A percentile compares a stretch with the other conserved stretches of the same genome.
Conservation (phyloP, 495 filamentous ascomycete species). For the Cercophora scortea region DNA sequence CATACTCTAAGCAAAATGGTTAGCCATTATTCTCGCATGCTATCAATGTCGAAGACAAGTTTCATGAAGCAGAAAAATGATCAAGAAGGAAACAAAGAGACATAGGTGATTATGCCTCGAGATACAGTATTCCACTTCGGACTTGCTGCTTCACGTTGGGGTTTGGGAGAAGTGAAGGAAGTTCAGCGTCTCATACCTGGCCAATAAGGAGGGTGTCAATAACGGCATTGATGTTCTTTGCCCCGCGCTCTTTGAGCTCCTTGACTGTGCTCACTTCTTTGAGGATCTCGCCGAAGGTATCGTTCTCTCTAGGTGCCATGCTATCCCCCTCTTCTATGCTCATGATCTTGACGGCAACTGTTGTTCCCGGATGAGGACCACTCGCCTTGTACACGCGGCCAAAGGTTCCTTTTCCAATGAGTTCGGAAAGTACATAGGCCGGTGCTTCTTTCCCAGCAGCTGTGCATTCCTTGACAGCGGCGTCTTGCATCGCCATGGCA, state of each 20-base stretch:
- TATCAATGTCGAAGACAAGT: too few relatives aligned
- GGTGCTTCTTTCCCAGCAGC: slow-evolving; percentile 6
- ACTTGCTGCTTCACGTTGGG: too few relatives aligned
- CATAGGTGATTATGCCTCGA: too few relatives aligned
- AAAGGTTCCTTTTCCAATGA: slow-evolving; percentile 12
- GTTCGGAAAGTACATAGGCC: slow-evolving; percentile 8
- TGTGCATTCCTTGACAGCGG: slow-evolving; percentile 1
- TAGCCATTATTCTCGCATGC: too few relatives aligned
- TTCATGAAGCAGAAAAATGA: too few relatives aligned
- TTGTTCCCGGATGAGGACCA: slow-evolving; percentile 2
- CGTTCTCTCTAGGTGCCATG: slow-evolving; percentile 3
- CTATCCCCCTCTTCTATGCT: slow-evolving; percentile 12
- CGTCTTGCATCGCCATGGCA: neutral
- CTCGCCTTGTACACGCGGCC: slow-evolving; percentile 12
- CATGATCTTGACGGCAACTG: slow-evolving; percentile 14
- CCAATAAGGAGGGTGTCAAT: slow-evolving; percentile 10
- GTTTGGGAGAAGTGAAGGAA: too few relatives aligned
- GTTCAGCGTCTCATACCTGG: neutral
- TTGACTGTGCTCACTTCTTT: slow-evolving; percentile 11
- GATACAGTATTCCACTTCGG: too few relatives aligned
- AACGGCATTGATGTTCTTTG: slow-evolving; percentile 9
- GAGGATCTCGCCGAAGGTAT: slow-evolving; percentile 12
- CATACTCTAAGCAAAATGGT: neutral
- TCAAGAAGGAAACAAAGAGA: too few relatives aligned
- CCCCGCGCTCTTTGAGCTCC: slow-evolving; percentile 7